Percentiles rank a stretch among this genome's conserved stretches.
phyloP scores from a whole-genome alignment of 805 yeast species.

The Cyberlindnera lachancei region DNA sequence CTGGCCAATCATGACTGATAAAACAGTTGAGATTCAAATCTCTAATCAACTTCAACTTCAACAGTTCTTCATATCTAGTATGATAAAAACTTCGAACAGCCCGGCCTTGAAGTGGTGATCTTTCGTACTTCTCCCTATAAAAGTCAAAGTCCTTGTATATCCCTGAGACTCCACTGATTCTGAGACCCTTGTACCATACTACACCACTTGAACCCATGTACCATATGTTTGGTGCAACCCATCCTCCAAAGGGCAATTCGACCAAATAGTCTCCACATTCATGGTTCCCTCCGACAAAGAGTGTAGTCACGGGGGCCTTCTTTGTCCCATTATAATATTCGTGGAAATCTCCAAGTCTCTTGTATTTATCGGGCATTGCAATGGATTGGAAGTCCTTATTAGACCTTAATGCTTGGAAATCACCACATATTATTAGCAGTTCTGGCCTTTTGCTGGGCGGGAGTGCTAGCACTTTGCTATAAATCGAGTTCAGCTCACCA shows the following conservation, averaged over 20 bases:
- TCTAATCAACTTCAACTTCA: constrained; percentile 42
- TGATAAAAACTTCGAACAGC: constrained; percentile 61
- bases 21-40: constrained; percentile 41
- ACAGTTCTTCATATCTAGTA: constrained; percentile 49
- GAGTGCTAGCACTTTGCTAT: constrained; percentile 26
- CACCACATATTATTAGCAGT: constrained; percentile 78
- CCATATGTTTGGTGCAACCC: constrained; percentile 84
- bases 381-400: constrained; percentile 57
- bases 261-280: constrained; percentile 76
- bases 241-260: constrained; percentile 80
- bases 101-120: constrained; percentile 39
- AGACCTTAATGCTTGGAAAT: constrained; percentile 76
- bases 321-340: constrained; percentile 54
- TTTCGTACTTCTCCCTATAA: constrained; percentile 32
- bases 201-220: constrained; percentile 75
- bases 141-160: constrained; percentile 56
- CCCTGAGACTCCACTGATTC: constrained; percentile 81
- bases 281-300: constrained; percentile 93
- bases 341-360: constrained; percentile 70
- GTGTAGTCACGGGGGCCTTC: constrained; percentile 66
- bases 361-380: constrained; percentile 75
- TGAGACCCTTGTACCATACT: constrained; percentile 65
- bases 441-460: constrained; percentile 33
- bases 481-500: constrained; percentile 63
- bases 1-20: constrained; percentile 94